Base-by-base conservation (phyloP, 2,329 filamentous ascomycete genomes). In the Cytospora mali region DNA sequence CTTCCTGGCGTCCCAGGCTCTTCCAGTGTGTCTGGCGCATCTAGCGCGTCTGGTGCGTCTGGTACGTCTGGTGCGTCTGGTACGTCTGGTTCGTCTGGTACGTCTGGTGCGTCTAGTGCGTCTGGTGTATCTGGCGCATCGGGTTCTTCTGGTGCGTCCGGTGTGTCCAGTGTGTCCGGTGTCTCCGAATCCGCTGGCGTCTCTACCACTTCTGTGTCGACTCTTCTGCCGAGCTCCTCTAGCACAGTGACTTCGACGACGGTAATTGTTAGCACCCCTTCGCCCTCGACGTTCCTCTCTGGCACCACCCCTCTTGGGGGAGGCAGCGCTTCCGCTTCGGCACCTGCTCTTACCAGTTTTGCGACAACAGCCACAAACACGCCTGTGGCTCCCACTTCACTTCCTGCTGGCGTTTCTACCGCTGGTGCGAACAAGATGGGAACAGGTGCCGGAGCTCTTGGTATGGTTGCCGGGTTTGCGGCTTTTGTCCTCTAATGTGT, bases 341-440 rank as follows among this genome's bases (percentile, higher is more conserved):
- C 21, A 2, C 31, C 28, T 16, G 62, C 55, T 21, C 35, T 35
- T 18, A 59, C 55, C 52, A 65, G 52, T 31, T 16, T 54, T 46
- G 10, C 48, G 29, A 56, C 55, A 18, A 27, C 54, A 35, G 46
- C 70, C 42, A 72, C 70, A 60, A 73, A 71, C 55, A 69, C 69
- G 23, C 71, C 72, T n/a, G 62, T 70, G 31, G 62, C 64, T 31
- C 70, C 72, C 48, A 72, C 69, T 23, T 67, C 63, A 46, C 68
- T 64, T 23, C 62, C 68, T 18, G 63, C 72, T 50, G 62, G 69
- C 3, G 67, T 71, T 53, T 68, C 77, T 25, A 74, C 74, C 42
- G 77, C 72, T 46, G 78, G 72, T 25, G 78, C 75, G 53, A 73
- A 70, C 62, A 76, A 74, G 68, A 64, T 71, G 35, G 71, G 71